These are phyloP conservation scores for Aspergillus baeticus DNA, from an alignment of 495 filamentous ascomycete genomes.

Conservation along the genomic window DNA sequence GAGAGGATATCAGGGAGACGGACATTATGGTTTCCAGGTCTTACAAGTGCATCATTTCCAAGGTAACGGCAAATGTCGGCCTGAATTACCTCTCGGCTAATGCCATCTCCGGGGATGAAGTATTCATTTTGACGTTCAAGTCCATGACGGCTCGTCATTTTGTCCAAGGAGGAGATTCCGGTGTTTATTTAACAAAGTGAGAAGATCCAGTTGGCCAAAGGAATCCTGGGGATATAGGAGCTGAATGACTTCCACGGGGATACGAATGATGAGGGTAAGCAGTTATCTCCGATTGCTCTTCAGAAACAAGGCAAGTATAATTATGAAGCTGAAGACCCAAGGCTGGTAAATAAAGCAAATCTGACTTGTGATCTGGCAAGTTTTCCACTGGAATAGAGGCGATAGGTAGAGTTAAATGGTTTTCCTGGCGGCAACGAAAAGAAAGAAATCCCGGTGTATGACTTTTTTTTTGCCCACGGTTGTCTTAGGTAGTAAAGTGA, in stretches of 20 bases:
- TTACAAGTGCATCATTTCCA: conserved; percentile 85
- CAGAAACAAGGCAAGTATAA: conserved; percentile 24
- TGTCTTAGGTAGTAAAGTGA: conserved; percentile 8
- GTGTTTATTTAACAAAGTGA: conserved; percentile 29
- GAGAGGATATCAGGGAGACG: conserved; percentile 31
- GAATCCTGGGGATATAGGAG: conserved; percentile 18
- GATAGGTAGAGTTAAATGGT: conserved; percentile 10
- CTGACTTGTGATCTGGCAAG: conserved; percentile 20
- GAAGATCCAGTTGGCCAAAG: conserved; percentile 38
- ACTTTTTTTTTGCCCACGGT: conserved; percentile 18
- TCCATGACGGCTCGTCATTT: conserved; percentile 47
- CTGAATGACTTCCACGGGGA: conserved; percentile 20
- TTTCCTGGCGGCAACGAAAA: conserved; percentile 19
- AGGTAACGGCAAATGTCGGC: conserved; percentile 94
- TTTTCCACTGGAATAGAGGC: conserved; percentile 17
- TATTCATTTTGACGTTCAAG: conserved; percentile 71
- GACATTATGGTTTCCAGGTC: conserved; percentile 81
- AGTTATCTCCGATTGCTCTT: conserved; percentile 13
- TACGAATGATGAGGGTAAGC: conserved; percentile 14
- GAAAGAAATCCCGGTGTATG: conserved; percentile 20
- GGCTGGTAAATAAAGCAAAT: conserved; percentile 24
- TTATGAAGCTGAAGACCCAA: conserved; percentile 26
- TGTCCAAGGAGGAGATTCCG: conserved; percentile 35
- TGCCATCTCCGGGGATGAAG: conserved; percentile 85
- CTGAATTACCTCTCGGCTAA: conserved; percentile 90